These are phyloP conservation scores for Lasiosphaeria ovina DNA, from an alignment of 495 filamentous ascomycete species.

Conservation along the genomic window DNA sequence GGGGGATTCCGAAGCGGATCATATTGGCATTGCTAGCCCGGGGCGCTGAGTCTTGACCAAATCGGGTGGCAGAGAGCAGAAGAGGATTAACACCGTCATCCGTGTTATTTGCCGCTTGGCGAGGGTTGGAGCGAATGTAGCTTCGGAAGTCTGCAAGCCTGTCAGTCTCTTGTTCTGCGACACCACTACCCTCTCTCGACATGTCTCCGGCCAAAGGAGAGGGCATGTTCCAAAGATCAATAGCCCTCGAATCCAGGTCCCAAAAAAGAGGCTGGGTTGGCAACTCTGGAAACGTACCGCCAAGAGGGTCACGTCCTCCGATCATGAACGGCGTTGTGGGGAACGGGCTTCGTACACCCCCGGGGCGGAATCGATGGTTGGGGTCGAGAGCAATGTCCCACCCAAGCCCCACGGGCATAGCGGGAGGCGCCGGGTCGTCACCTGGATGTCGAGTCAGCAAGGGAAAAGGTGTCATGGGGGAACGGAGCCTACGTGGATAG, in stretches of 20 bases:
- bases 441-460: constrained; percentile 35
- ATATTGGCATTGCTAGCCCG: constrained; percentile 31
- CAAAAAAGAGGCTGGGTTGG: not conserved
- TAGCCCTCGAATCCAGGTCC: too few relatives aligned
- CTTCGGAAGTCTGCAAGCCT: constrained; percentile 36
- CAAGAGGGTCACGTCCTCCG: constrained; percentile 45
- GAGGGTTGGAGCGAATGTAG: constrained; percentile 31
- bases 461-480: constrained; percentile 17
- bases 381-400: constrained; percentile 47
- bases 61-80: constrained; percentile 44
- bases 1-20: constrained; percentile 37
- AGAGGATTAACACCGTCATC: constrained; percentile 86
- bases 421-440: constrained; percentile 49
- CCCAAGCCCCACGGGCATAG: constrained; percentile 40
- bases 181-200: not conserved
- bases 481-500: constrained; percentile 60
- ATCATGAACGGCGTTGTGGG: constrained; percentile 43
- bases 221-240: too few relatives aligned
- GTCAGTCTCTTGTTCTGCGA: not conserved
- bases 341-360: constrained; percentile 35
- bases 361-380: constrained; percentile 27
- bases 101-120: constrained; percentile 29
- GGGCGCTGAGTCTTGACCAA: constrained; percentile 36
- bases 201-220: too few relatives aligned
- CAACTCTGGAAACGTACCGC: constrained; percentile 34